These are phyloP conservation scores for Saturnispora sanitii DNA, from an alignment of 805 yeast species.

Conservation along the genomic window DNA sequence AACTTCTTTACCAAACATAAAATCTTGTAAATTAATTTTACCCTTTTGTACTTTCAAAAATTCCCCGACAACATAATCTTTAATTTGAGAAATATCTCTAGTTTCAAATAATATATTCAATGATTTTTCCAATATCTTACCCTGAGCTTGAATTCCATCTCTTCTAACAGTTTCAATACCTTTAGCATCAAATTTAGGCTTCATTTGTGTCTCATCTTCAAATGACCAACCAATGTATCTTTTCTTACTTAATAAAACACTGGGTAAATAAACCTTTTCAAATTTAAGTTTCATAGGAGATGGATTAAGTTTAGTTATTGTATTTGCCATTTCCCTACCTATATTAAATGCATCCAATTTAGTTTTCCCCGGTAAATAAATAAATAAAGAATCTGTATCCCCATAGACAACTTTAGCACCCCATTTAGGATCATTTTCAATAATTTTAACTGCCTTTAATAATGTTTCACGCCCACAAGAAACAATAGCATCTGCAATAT, in stretches of 20 bases:
- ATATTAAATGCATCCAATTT: conserved; percentile 65
- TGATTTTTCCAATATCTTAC: conserved; percentile 63
- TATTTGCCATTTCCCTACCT: conserved; percentile 61
- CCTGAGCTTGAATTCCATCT: conserved; percentile 92
- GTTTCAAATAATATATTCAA: conserved; percentile 64
- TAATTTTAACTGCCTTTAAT: conserved; percentile 55
- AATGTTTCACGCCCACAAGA: conserved; percentile 82
- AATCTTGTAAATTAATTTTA: conserved; percentile 63
- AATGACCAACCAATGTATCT: conserved; percentile 83
- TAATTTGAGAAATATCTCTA: conserved; percentile 59
- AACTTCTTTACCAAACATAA: conserved; percentile 88
- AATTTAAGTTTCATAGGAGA: conserved; percentile 76
- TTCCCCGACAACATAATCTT: conserved; percentile 51
- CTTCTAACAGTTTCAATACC: conserved; percentile 93
- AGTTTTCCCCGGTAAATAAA: conserved; percentile 76
- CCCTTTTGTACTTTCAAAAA: conserved; percentile 59
- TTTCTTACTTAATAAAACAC: conserved; percentile 74
- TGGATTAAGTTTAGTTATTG: conserved; percentile 59
- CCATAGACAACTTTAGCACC: conserved; percentile 94
- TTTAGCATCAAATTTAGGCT: conserved; percentile 82
- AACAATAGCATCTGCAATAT: conserved; percentile 90
- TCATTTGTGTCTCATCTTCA: conserved; percentile 44
- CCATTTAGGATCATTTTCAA: conserved; percentile 53
- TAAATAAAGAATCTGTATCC: conserved; percentile 91
- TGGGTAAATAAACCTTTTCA: conserved; percentile 89